phyloP scores from a whole-genome alignment of 1,139 yeast species.

The Zygoascus sp. region DNA sequence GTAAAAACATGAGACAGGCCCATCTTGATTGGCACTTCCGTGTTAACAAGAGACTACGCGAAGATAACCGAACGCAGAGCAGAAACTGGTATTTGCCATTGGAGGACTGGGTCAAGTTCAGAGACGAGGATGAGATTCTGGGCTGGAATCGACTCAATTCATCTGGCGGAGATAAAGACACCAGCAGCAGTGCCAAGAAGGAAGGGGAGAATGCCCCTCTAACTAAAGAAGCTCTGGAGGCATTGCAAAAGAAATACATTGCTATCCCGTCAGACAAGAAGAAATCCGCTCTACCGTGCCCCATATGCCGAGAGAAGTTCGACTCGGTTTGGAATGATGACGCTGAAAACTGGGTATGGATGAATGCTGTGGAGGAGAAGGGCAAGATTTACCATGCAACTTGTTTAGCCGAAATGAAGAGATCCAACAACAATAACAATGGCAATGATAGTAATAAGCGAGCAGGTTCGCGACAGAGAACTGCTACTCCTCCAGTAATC shows the following conservation, averaged over 20 bases:
- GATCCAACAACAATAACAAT: conserved; percentile 29
- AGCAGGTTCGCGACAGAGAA: conserved; percentile 6
- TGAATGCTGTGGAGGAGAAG: conserved; percentile 64
- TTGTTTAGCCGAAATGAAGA: conserved; percentile 70
- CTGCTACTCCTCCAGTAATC: conserved; percentile 11
- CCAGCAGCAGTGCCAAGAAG: conserved; percentile 12
- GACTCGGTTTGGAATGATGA: conserved; percentile 82
- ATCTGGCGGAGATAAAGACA: conserved; percentile 11
- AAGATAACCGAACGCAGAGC: conserved; percentile 49
- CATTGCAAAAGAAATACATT: conserved; percentile 31
- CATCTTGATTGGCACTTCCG: conserved; percentile 98
- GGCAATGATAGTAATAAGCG: conserved; percentile 34
- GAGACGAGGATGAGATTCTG: conserved; percentile 54
- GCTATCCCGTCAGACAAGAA: conserved; percentile 65
- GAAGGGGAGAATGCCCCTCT: conserved; percentile 10
- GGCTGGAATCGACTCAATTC: conserved; percentile 29
- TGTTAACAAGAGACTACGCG: conserved; percentile 72
- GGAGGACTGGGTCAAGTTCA: conserved; percentile 68
- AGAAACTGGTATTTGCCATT: conserved; percentile 81
- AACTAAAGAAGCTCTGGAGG: conserved; percentile 20
- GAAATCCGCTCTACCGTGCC: conserved; percentile 70
- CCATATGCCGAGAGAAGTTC: conserved; percentile 80
- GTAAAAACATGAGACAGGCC: conserved; percentile 49
- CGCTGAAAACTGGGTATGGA: conserved; percentile 95
- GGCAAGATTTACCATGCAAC: conserved; percentile 75